phyloP scores from a whole-genome alignment of 805 yeast genomes.

The Peterozyma xylosa region DNA sequence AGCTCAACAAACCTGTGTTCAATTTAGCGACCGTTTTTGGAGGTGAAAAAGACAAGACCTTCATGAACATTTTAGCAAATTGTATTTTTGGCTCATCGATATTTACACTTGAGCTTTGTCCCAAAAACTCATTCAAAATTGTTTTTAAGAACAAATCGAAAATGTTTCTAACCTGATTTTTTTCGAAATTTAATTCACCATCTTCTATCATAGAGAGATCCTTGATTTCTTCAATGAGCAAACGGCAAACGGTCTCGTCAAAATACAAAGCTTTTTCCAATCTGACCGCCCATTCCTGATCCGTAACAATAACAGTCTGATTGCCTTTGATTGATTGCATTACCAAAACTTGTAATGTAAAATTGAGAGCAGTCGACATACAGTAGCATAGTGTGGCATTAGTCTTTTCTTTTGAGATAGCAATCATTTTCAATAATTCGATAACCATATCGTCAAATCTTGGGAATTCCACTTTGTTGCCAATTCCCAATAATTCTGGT shows the following conservation, averaged over 20 bases:
- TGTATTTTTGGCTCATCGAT: constrained; percentile 2
- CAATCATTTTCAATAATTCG: constrained; percentile 17
- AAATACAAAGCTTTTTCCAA: constrained; percentile 60
- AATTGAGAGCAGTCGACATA: constrained; percentile 37
- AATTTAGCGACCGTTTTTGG: constrained; percentile 11
- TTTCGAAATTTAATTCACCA: constrained; percentile 5
- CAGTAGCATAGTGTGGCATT: constrained; percentile 22
- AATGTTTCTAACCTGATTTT: constrained; percentile 4
- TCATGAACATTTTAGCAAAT: constrained; percentile 16
- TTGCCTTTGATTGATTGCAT: constrained; percentile 54
- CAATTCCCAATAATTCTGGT: constrained; percentile 32
- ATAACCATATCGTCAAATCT: constrained; percentile 32
- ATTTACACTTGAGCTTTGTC: constrained; percentile 12
- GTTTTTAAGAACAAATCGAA: constrained; percentile 21
- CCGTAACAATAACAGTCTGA: constrained; percentile 51
- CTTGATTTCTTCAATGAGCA: constrained; percentile 15
- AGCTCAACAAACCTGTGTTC: constrained; percentile 8
- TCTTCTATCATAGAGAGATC: constrained; percentile 10
- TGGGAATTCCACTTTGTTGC: constrained; percentile 44
- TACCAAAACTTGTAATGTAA: constrained; percentile 50
- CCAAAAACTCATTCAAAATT: constrained; percentile 28
- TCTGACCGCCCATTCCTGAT: constrained; percentile 68
- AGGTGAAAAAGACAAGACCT: constrained; percentile 18
- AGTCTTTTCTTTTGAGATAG: constrained; percentile 12
- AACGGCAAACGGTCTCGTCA: constrained; percentile 43